Evolutionary conservation across 2,329 filamentous ascomycete genomes (phyloP).

Genomic region (Remersonia thermophila): DNA sequence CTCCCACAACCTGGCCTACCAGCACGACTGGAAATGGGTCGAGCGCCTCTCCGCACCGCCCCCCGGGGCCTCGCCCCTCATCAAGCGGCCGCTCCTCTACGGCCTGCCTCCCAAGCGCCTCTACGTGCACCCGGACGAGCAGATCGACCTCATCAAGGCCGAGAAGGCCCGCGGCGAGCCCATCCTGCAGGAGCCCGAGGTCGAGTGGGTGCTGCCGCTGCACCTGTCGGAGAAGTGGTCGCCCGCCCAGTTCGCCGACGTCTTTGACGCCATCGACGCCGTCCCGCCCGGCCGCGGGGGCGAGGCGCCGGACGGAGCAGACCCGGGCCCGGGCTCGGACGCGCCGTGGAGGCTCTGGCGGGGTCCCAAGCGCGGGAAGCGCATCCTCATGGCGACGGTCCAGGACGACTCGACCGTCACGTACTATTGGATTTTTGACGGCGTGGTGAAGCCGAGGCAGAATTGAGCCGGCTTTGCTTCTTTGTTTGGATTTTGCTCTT

Average conservation of each 20-base stretch:
- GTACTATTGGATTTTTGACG: conserved; percentile 76
- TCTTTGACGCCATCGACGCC: conserved; percentile 52
- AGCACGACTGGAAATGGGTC: conserved; percentile 62
- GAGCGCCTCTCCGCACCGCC: conserved; percentile 39
- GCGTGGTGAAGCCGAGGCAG: conserved; percentile 75
- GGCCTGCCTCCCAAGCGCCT: conserved; percentile 61
- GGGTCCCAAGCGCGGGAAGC: conserved; percentile 43
- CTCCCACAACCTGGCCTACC: conserved; percentile 57
- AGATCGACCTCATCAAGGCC: conserved; percentile 56
- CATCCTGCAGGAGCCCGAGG: conserved; percentile 40
- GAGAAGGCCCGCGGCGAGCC: conserved; percentile 36
- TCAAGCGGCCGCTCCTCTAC: conserved; percentile 53
- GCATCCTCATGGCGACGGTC: conserved; percentile 60
- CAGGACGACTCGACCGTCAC: conserved; percentile 74
- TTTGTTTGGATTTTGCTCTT: neutral
- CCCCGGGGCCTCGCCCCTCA: conserved; percentile 31
- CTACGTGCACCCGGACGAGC: conserved; percentile 74
- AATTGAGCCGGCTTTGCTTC: conserved; percentile 39
- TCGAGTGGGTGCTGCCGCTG: conserved; percentile 67
- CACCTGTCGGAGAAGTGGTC: conserved; percentile 64
- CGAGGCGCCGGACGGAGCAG: too few relatives aligned
- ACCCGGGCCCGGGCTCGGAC: conserved; percentile 4
- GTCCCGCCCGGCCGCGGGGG: conserved; percentile 25
- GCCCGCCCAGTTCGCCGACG: conserved; percentile 48
- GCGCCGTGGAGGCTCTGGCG: conserved; percentile 30